Conservation (phyloP, 2,329 filamentous ascomycete species). For the Cryphonectria radicalis region DNA sequence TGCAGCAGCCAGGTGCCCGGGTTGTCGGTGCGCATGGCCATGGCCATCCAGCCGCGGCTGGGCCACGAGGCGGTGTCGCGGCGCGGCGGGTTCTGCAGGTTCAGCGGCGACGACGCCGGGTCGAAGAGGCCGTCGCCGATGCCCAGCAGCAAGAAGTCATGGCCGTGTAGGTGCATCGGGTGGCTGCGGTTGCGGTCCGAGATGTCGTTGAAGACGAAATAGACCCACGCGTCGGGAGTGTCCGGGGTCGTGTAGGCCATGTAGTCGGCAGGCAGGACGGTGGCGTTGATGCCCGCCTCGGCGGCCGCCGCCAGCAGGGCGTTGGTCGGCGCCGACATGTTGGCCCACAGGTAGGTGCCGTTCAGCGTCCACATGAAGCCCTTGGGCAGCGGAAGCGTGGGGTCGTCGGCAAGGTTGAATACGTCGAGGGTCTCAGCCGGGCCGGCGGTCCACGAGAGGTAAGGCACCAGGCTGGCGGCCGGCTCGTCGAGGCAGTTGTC, state of each 20-base stretch:
- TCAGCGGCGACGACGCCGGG: slow-evolving; percentile 27
- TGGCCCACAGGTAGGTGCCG: slow-evolving; percentile 12
- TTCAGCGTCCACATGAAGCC: slow-evolving; percentile 16
- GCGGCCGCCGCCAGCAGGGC: background rate
- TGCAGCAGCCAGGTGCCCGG: slow-evolving; percentile 37
- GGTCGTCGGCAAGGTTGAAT: too few species aligned
- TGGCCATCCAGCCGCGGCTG: slow-evolving; percentile 36
- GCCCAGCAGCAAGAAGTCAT: slow-evolving; percentile 50
- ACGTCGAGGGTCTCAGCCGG: too few species aligned
- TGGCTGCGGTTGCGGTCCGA: slow-evolving; percentile 37
- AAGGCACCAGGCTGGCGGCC: too few species aligned
- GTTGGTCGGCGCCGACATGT: slow-evolving; percentile 15
- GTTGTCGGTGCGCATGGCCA: slow-evolving; percentile 41
- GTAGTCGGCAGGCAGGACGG: slow-evolving; percentile 4
- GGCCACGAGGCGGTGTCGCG: slow-evolving; percentile 42
- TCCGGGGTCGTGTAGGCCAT: slow-evolving; percentile 9
- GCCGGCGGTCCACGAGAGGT: too few species aligned
- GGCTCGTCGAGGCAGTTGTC: slow-evolving; percentile 42
- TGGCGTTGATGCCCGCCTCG: slow-evolving; percentile 5
- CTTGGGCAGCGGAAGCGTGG: too few species aligned
- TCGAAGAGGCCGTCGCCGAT: slow-evolving; percentile 33
- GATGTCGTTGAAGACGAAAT: slow-evolving; percentile 15
- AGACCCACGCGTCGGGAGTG: slow-evolving; percentile 18
- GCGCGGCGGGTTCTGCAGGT: slow-evolving; percentile 41
- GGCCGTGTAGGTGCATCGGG: slow-evolving; percentile 47